Percentiles rank a stretch among this genome's conserved stretches.
Evolutionary conservation across 306 rosid genomes (phyloP).

Genomic region (Hippophae rhamnoides): DNA sequence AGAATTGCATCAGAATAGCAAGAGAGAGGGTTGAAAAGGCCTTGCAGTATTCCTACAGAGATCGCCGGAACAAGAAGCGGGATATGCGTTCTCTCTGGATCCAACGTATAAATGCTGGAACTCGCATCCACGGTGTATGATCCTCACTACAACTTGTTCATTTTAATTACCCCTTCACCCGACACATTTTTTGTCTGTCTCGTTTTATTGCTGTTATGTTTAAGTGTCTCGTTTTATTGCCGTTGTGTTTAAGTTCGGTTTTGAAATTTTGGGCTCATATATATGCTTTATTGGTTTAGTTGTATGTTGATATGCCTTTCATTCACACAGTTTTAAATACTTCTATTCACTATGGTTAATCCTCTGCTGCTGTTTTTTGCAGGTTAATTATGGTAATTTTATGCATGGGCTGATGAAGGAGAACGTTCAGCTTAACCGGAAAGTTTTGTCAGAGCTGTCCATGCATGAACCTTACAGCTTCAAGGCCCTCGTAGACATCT

Average conservation of each 20-base stretch:
- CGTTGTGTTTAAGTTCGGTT: not conserved
- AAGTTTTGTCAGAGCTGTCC: constrained; percentile 78
- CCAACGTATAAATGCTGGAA: constrained; percentile 86
- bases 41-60: constrained; percentile 90
- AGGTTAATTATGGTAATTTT: constrained; percentile 87
- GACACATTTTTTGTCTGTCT: not conserved
- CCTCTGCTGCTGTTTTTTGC: constrained; percentile 7
- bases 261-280: not conserved
- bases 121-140: constrained; percentile 79
- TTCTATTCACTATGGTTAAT: not conserved
- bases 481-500: constrained; percentile 70
- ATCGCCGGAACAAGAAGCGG: constrained; percentile 90
- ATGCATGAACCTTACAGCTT: constrained; percentile 85
- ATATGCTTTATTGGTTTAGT: no score
- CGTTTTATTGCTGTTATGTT: no score
- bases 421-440: constrained; percentile 84
- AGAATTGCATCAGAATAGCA: constrained; percentile 91
- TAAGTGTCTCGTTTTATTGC: not conserved
- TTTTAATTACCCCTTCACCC: not conserved
- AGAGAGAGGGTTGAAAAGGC: constrained; percentile 99
- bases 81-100: constrained; percentile 98
- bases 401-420: constrained; percentile 89
- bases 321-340: no score
- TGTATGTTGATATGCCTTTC: no score
- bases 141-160: constrained; percentile 5